These are phyloP conservation scores for Lavandula angustifolia DNA, from an alignment of 257 asterid species.

Conservation along the genomic window DNA sequence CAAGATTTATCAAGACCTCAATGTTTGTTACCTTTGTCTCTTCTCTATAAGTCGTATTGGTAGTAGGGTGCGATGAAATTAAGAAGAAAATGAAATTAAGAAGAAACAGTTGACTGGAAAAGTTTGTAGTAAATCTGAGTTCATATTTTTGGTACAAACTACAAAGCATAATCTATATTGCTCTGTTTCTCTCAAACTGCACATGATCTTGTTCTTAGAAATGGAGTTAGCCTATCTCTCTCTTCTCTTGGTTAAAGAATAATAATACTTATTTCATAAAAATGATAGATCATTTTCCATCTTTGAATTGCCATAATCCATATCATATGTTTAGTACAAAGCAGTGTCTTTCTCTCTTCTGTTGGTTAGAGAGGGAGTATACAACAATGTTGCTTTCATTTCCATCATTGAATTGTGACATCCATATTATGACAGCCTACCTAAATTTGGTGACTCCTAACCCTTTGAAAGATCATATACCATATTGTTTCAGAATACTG, in stretches of 20 bases:
- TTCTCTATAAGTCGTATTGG: background rate
- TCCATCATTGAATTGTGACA: conserved; percentile 8
- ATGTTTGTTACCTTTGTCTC: conserved; percentile 1
- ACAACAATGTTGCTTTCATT: too few relatives aligned
- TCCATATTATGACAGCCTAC: background rate
- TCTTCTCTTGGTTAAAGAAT: background rate
- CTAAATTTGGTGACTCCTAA: background rate
- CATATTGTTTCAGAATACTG: conserved; percentile 64
- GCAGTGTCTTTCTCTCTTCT: too few relatives aligned
- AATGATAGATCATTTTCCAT: background rate
- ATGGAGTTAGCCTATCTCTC: conserved; percentile 2
- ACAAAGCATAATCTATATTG: background rate
- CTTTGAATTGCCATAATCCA: background rate
- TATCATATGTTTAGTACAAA: too few relatives aligned
- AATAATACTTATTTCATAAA: background rate
- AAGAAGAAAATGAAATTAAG: background rate
- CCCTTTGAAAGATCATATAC: background rate
- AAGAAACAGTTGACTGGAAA: background rate
- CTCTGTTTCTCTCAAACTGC: background rate
- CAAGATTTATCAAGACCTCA: background rate
- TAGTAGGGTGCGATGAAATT: background rate
- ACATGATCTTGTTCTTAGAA: conserved; percentile 1
- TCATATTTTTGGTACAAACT: background rate
- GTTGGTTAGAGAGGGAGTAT: too few relatives aligned
- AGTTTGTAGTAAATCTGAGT: background rate